Evolutionary conservation across 495 filamentous ascomycete species (phyloP).

Genomic region (Talaromyces borbonicus): DNA sequence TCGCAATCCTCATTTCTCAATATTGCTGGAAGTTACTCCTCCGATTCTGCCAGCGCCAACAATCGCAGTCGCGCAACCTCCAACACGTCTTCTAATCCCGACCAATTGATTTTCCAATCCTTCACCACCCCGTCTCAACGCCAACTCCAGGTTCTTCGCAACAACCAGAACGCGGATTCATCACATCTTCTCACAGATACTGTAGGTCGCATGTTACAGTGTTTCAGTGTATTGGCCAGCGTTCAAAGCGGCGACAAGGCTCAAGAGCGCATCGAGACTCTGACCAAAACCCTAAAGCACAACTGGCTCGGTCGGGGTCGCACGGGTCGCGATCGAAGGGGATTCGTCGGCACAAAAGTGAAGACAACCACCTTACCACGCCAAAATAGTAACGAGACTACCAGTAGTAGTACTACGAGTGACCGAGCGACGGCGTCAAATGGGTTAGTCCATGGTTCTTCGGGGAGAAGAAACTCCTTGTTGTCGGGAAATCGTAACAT

Average conservation of each 20-base stretch:
- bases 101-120: slow-evolving; percentile 39
- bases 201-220: slow-evolving; percentile 93
- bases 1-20: slow-evolving; percentile 64
- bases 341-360: slow-evolving; percentile 68
- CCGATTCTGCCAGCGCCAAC: slow-evolving; percentile 32
- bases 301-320: slow-evolving; percentile 92
- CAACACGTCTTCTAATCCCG: slow-evolving; percentile 64
- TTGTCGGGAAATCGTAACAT: background rate
- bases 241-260: slow-evolving; percentile 61
- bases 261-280: slow-evolving; percentile 70
- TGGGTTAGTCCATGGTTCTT: background rate
- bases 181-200: slow-evolving; percentile 81
- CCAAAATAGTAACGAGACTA: background rate
- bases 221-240: slow-evolving; percentile 78
- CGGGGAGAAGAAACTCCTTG: background rate
- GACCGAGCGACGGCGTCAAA: background rate
- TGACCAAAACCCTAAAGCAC: slow-evolving; percentile 78
- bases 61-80: slow-evolving; percentile 71
- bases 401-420: slow-evolving; percentile 4
- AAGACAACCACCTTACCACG: slow-evolving; percentile 28
- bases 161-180: slow-evolving; percentile 41
- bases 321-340: slow-evolving; percentile 79
- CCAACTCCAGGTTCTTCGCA: slow-evolving; percentile 31
- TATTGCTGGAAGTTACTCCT: slow-evolving; percentile 40
- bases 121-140: slow-evolving; percentile 42